Base-by-base conservation (phyloP, 208 protist genomes). In the Hexamita inflata region DNA sequence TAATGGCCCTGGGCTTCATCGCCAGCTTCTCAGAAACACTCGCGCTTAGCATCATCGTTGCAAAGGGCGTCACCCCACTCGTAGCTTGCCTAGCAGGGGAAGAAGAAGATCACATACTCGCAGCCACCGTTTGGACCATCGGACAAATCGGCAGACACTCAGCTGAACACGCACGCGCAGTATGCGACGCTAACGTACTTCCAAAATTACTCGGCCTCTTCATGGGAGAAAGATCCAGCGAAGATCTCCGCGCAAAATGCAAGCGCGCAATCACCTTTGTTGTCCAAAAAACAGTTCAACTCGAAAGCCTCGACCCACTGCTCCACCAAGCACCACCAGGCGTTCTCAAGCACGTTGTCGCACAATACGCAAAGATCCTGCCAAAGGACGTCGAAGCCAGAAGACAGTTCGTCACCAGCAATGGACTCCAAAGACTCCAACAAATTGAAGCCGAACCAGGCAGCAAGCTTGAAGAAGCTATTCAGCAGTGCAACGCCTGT, bases 1-100 rank as follows among this genome's bases (percentile, higher is more conserved):
- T 98, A 78, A 98, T 98, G 93, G 91, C 92, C 11, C 87, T 98
- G 34, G 94, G 94, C 39, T 98, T 95, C 84, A 95, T 98, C 76
- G 85, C 91, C 32, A 92, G 93, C 60, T 98, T 95, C 83, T 92
- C 88, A 19, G 92, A 96, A 80, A 94, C 92, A 2, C 84, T 97
- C 15, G 94, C 94, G 19, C 84, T 94, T 58, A 86, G 90, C 34
- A 89, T 98, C 38, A 92, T 98, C 77, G 89, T 93, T 11, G 84
- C 87, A 2, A 89, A 92, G 75, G 92, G 90, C 39, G 89, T 96
- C 41, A 77, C 81, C 35, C 91, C 92, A 0, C 82, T 97, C 0
- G 88, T 90, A 9, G 79, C 90, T 57, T 88, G 91, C 11, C 85
- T 98, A 32, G 90, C 92, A 59, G 79, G 73, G 64, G 90, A 94